phyloP scores from a whole-genome alignment of 2,329 filamentous ascomycete genomes.

The Talaromyces sp. region DNA sequence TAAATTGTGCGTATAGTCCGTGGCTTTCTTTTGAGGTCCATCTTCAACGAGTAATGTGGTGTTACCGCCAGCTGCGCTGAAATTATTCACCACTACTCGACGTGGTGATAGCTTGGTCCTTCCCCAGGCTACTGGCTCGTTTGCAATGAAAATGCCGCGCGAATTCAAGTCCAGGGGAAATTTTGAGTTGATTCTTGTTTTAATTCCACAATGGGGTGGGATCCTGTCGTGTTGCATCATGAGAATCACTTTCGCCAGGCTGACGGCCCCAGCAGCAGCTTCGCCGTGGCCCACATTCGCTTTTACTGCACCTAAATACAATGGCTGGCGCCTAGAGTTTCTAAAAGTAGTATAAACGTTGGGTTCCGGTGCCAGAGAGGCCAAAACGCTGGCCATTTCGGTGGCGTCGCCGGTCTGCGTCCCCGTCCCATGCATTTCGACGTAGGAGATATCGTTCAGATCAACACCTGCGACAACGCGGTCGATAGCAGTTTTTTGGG shows the following conservation, averaged over 20 bases:
- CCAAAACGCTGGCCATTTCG: too few relatives aligned
- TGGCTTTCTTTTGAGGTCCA: too few relatives aligned
- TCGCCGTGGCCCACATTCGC: constrained; percentile 62
- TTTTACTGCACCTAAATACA: constrained; percentile 61
- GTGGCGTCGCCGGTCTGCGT: constrained; percentile 82
- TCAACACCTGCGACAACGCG: too few relatives aligned
- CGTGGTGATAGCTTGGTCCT: too few relatives aligned
- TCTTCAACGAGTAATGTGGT: constrained; percentile 61
- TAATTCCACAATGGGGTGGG: constrained; percentile 32
- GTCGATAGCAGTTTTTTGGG: too few relatives aligned
- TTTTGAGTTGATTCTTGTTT: constrained; percentile 41
- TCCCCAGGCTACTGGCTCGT: constrained; percentile 43
- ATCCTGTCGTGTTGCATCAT: constrained; percentile 33
- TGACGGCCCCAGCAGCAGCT: constrained; percentile 51
- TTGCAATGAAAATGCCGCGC: constrained; percentile 42
- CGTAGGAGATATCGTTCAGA: constrained; percentile 74
- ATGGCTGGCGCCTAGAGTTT: too few relatives aligned
- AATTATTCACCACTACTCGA: constrained; percentile 57
- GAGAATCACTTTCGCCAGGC: constrained; percentile 30
- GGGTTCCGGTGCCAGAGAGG: too few relatives aligned
- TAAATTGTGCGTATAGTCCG: too few relatives aligned
- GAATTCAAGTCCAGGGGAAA: constrained; percentile 41
- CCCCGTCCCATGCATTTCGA: constrained; percentile 87
- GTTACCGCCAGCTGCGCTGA: constrained; percentile 66
- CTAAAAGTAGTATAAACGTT: too few relatives aligned